Percentiles rank a stretch among this genome's conserved stretches.
Conservation (phyloP, 768 basidiomycete genomes). For the Suillus weaverae region DNA sequence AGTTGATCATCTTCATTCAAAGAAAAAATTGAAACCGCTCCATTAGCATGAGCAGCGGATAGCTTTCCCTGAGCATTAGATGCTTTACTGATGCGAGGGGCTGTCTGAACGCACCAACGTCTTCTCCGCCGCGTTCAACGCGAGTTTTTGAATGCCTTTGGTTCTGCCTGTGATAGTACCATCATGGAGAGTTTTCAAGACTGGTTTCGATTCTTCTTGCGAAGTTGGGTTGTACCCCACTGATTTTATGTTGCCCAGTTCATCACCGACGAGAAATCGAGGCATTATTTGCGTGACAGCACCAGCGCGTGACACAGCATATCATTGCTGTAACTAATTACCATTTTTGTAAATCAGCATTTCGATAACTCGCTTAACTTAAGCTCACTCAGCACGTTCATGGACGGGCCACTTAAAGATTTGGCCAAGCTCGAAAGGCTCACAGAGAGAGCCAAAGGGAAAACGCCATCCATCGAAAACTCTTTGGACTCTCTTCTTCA, state of each 20-base stretch:
- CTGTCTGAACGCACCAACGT: constrained; percentile 40
- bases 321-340: constrained; percentile 23
- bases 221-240: constrained; percentile 41
- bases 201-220: constrained; percentile 34
- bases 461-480: constrained; percentile 51
- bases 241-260: constrained; percentile 73
- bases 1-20: constrained; percentile 44
- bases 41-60: constrained; percentile 63
- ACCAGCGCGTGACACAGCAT: background rate
- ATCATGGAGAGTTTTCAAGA: constrained; percentile 35
- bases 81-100: constrained; percentile 12
- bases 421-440: constrained; percentile 73
- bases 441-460: constrained; percentile 50
- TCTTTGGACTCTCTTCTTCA: constrained; percentile 66
- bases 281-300: constrained; percentile 43
- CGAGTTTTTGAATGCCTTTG: constrained; percentile 41
- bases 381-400: constrained; percentile 26
- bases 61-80: constrained; percentile 54
- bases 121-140: constrained; percentile 29
- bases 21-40: constrained; percentile 46
- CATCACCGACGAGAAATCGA: constrained; percentile 75
- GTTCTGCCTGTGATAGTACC: constrained; percentile 33
- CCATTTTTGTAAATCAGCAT: constrained; percentile 9
- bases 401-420: constrained; percentile 80
- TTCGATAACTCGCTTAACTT: background rate